These are phyloP conservation scores for Meredithiella fracta DNA, from an alignment of 2,329 filamentous ascomycete genomes.

Conservation along the genomic window DNA sequence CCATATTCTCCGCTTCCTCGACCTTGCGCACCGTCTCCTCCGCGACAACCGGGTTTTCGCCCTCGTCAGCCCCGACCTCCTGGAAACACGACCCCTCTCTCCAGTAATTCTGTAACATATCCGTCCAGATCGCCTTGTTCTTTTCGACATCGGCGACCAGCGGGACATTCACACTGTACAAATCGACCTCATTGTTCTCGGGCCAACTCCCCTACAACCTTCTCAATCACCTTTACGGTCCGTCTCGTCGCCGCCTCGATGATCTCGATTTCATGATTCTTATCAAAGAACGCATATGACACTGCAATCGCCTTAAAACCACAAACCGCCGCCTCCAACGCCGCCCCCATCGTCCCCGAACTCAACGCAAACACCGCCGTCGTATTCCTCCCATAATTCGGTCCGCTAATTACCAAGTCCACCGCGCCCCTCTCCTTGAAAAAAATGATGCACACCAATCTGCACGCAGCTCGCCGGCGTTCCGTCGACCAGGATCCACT, in stretches of 20 bases:
- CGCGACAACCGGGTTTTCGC: conserved; percentile 48
- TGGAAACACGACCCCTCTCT: conserved; percentile 69
- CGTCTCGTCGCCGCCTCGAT: conserved; percentile 63
- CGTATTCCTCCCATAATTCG: conserved; percentile 71
- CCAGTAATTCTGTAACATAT: conserved; percentile 88
- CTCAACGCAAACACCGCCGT: conserved; percentile 65
- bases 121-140: conserved; percentile 63
- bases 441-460: conserved; percentile 68
- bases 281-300: conserved; percentile 76
- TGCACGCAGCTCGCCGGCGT: conserved; percentile 70
- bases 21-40: conserved; percentile 25
- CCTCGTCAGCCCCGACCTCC: conserved; percentile 50
- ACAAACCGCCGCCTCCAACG: conserved; percentile 61
- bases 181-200: conserved; percentile 46
- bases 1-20: conserved; percentile 7
- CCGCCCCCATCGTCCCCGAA: conserved; percentile 61
- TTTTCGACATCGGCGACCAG: conserved; percentile 58
- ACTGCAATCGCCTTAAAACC: conserved; percentile 59
- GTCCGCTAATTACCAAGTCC: conserved; percentile 63
- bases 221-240: conserved; percentile 61
- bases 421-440: conserved; percentile 53
- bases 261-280: conserved; percentile 66
- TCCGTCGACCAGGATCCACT: conserved; percentile 69
- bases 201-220: conserved; percentile 62
- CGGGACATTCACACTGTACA: conserved; percentile 89